A percentile compares a stretch with the other conserved stretches of the same genome.
These are phyloP conservation scores for Phaeosphaeria sp. DNA, from an alignment of 2,329 filamentous ascomycete species.

Conservation along the genomic window DNA sequence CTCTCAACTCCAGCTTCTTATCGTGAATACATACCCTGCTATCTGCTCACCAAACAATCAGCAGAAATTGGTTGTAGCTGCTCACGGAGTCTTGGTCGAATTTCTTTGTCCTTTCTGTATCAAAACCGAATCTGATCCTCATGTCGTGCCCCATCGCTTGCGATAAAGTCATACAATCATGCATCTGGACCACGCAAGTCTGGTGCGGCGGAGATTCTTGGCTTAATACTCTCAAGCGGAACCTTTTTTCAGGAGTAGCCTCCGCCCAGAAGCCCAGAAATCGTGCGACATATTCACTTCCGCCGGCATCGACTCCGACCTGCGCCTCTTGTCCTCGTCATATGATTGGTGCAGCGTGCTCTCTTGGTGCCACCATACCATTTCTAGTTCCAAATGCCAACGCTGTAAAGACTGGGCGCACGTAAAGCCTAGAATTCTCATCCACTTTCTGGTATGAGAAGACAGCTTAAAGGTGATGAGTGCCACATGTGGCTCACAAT, in stretches of 20 bases:
- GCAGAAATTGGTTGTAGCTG: not conserved
- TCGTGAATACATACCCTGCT: not conserved
- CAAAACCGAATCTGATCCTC: too few species aligned
- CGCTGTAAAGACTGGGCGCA: conserved; percentile 32
- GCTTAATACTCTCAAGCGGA: not conserved
- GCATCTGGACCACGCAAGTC: too few species aligned
- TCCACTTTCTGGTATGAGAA: conserved; percentile 8
- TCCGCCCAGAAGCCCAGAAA: conserved; percentile 27
- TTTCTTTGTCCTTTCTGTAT: too few species aligned
- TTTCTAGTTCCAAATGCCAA: conserved; percentile 9
- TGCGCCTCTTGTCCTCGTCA: conserved; percentile 36
- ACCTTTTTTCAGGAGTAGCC: not conserved
- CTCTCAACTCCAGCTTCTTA: not conserved
- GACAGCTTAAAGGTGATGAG: conserved; percentile 11
- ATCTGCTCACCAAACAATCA: not conserved
- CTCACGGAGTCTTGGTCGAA: too few species aligned
- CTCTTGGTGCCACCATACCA: conserved; percentile 12
- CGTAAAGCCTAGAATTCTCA: conserved; percentile 24
- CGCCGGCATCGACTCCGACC: conserved; percentile 26
- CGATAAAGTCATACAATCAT: not conserved
- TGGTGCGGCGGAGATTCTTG: conserved; percentile 12
- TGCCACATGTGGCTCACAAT: conserved; percentile 21
- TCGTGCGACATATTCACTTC: conserved; percentile 6
- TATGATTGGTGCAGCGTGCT: conserved; percentile 16
- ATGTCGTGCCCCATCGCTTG: not conserved